Evolutionary conservation across 176 grass and related monocot species (phyloP).

Genomic region (Oryza meridionalis): DNA sequence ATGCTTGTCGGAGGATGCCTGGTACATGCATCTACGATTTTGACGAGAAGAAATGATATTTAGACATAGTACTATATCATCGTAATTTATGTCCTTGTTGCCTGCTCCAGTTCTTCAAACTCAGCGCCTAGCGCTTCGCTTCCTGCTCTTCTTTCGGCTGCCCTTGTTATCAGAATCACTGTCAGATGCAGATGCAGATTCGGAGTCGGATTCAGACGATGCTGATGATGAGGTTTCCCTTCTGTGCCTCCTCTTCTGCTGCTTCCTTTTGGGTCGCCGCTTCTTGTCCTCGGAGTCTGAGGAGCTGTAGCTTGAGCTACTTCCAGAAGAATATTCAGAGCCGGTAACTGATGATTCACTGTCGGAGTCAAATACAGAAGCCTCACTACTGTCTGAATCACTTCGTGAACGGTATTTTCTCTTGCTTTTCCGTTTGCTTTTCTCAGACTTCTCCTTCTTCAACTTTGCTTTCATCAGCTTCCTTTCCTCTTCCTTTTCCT

Average conservation of each 20-base stretch:
- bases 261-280: slow-evolving; percentile 47
- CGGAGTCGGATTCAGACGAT: neutral
- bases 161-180: slow-evolving; percentile 69
- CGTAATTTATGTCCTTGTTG: slow-evolving; percentile 22
- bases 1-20: neutral
- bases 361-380: slow-evolving; percentile 69
- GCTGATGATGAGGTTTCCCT: slow-evolving; percentile 14
- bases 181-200: slow-evolving; percentile 41
- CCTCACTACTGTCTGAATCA: slow-evolving; percentile 75
- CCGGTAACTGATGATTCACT: slow-evolving; percentile 53
- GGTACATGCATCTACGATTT: neutral
- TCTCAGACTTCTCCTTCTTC: slow-evolving; percentile 43
- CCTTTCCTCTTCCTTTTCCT: slow-evolving; percentile 51
- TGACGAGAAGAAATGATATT: slow-evolving; percentile 11
- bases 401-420: slow-evolving; percentile 53
- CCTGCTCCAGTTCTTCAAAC: neutral
- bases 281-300: slow-evolving; percentile 38
- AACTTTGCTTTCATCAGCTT: slow-evolving; percentile 34
- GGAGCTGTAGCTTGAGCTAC: slow-evolving; percentile 71
- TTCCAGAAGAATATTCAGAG: slow-evolving; percentile 66
- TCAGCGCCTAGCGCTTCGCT: slow-evolving; percentile 38
- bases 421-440: slow-evolving; percentile 62
- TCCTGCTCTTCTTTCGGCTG: slow-evolving; percentile 58
- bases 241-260: slow-evolving; percentile 26
- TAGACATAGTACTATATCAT: neutral